These are phyloP conservation scores for Colletotrichum sp. DNA, from an alignment of 2,329 filamentous ascomycete genomes.

Conservation along the genomic window DNA sequence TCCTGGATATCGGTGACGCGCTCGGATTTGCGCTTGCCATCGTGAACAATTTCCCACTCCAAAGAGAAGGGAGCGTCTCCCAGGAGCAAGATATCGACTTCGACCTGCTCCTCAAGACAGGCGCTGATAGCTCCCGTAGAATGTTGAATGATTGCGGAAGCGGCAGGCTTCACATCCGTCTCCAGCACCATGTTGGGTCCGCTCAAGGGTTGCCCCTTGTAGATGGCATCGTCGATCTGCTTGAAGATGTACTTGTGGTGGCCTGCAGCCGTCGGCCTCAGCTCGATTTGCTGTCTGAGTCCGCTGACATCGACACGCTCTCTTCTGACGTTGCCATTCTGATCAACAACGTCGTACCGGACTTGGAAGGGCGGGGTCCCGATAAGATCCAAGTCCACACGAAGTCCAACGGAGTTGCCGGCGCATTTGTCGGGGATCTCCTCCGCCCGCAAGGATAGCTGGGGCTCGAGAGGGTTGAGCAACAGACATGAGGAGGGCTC, in stretches of 20 bases:
- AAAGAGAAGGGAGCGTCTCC: constrained; percentile 89
- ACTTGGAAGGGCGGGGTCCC: constrained; percentile 93
- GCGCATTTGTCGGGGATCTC: constrained; percentile 95
- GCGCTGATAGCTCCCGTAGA: constrained; percentile 63
- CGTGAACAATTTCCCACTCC: constrained; percentile 92
- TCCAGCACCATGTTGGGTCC: constrained; percentile 71
- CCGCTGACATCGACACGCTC: constrained; percentile 57
- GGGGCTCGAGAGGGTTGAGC: constrained; percentile 88
- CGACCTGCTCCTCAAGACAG: constrained; percentile 83
- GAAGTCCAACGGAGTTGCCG: constrained; percentile 88
- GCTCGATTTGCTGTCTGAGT: constrained; percentile 81
- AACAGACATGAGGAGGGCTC: constrained; percentile 95
- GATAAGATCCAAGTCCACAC: constrained; percentile 86
- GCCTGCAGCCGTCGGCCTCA: constrained; percentile 82
- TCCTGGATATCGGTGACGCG: constrained; percentile 67
- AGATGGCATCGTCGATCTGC: constrained; percentile 82
- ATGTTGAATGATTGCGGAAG: constrained; percentile 74
- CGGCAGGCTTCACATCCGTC: constrained; percentile 92
- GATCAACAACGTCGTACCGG: constrained; percentile 74
- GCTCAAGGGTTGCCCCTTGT: constrained; percentile 68
- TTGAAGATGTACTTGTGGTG: constrained; percentile 87
- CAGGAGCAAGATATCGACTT: constrained; percentile 74
- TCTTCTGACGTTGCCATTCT: constrained; percentile 52
- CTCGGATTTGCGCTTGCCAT: constrained; percentile 80
- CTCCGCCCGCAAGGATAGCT: constrained; percentile 74